Evolutionary conservation across 2,329 filamentous ascomycete genomes (phyloP).

Genomic region (Colletotrichum tropicale): DNA sequence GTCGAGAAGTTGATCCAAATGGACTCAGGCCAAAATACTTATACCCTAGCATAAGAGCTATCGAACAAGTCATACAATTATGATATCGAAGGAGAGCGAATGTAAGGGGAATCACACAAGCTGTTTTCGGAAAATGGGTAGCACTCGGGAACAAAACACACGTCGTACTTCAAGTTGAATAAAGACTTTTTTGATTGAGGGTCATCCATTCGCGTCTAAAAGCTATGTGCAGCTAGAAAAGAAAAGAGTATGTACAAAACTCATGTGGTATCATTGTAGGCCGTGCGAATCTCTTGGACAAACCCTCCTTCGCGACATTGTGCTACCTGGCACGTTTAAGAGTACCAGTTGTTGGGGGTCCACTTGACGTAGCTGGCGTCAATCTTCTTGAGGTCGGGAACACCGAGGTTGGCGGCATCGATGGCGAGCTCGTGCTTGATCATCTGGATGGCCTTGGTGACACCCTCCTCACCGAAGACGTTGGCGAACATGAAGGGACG

Average conservation of each 20-base stretch:
- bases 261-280: slow-evolving; percentile 8
- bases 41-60: not conserved
- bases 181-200: not conserved
- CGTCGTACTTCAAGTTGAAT: not conserved
- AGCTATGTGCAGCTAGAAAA: slow-evolving; percentile 2
- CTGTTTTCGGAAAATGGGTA: not conserved
- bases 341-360: slow-evolving; percentile 31
- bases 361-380: slow-evolving; percentile 28
- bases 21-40: rapidly evolving
- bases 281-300: not conserved
- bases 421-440: slow-evolving; percentile 54
- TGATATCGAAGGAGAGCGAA: not conserved
- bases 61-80: not conserved
- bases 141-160: not conserved
- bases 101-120: not conserved
- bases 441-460: slow-evolving; percentile 46
- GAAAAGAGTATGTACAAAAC: slow-evolving; percentile 2
- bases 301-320: not conserved
- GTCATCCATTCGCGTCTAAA: not conserved
- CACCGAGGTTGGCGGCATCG: slow-evolving; percentile 48
- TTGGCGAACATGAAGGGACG: slow-evolving; percentile 59
- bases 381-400: slow-evolving; percentile 40
- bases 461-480: slow-evolving; percentile 53
- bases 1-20: not conserved
- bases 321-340: not conserved